Evolutionary conservation across 2,329 filamentous ascomycete species (phyloP), one percentile per base, ranked within the genome.

Genomic region (Cryphonectria parasitica): DNA sequence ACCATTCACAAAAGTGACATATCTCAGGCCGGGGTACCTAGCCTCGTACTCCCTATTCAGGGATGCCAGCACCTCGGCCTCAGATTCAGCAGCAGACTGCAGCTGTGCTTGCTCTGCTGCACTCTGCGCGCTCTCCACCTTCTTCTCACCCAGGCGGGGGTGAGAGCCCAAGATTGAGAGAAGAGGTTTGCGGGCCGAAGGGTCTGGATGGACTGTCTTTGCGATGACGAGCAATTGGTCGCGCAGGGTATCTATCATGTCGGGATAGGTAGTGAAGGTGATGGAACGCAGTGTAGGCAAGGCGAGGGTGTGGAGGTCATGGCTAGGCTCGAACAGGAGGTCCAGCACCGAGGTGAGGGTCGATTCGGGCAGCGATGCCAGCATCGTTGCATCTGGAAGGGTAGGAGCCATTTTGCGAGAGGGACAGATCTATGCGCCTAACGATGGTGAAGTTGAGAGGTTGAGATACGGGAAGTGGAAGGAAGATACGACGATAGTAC

Each of bases 1-100:
- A 0, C 93, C 94, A 78, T 97, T 95, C 69, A 98, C 95, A 79
- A 97, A 98, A 25, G 95, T 92, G 77, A 97, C 93, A 83, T 97
- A 98, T 80, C 91, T 86, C 78, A 98, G 79, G 0, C 95, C 93
- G 0, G 94, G 93, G 79, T 95, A 97, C 69, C 76, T 85, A n/a
- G 83, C 83, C 80, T 97, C 95, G 78, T 97, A 98, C 80, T 92
- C 88, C 15, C 80, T 81, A 78, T 98, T 98, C 76, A 97, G 80
- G 41, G 77, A 78, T 8, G 82, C 84, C 72, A 97, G 80, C 76
- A 83, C 80, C 71, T 83, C 82, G 11, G 83, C 83, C 77, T 92
- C 89, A 62, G 88, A 87, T 25, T 82, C 83, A n/a, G 83, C 83
- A 0, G 83, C 86, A 10, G 80, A 80, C 69, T 91, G 88, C 72